Percentiles rank a stretch among this genome's conserved stretches.
Evolutionary conservation across 2,329 filamentous ascomycete genomes (phyloP).

Genomic region (Penicillium sp.): DNA sequence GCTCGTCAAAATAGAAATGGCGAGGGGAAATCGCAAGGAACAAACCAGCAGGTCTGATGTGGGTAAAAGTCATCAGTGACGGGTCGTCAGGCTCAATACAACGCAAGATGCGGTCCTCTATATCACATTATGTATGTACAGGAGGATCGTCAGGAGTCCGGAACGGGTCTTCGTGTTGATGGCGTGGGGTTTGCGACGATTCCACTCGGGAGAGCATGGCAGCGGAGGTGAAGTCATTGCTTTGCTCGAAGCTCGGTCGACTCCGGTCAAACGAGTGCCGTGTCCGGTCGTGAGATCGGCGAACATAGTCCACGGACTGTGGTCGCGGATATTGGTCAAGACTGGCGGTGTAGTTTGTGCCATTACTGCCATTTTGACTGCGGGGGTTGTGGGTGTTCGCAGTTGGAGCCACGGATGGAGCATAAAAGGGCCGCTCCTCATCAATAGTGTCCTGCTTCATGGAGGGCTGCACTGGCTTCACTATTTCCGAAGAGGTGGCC

Average conservation of each 20-base stretch:
- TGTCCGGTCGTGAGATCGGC: constrained; percentile 81
- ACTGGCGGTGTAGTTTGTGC: constrained; percentile 76
- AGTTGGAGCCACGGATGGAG: constrained; percentile 78
- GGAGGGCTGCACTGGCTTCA: constrained; percentile 54
- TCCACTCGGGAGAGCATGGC: constrained; percentile 82
- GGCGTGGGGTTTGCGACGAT: constrained; percentile 52
- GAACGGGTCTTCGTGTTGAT: constrained; percentile 34
- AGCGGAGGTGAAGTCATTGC: constrained; percentile 86
- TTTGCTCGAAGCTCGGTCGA: constrained; percentile 79
- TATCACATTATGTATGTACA: constrained; percentile 27
- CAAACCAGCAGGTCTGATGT: constrained; percentile 32
- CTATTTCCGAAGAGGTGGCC: constrained; percentile 41
- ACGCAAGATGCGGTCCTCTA: constrained; percentile 24
- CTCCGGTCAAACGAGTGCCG: constrained; percentile 83
- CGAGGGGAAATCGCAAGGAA: constrained; percentile 18
- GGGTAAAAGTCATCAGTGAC: constrained; percentile 28
- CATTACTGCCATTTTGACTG: constrained; percentile 90
- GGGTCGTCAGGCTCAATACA: constrained; percentile 29
- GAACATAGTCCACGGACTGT: constrained; percentile 57
- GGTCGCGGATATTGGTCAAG: constrained; percentile 53
- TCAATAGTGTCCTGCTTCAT: constrained; percentile 68
- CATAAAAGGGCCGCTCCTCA: constrained; percentile 88
- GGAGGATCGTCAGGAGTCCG: constrained; percentile 33
- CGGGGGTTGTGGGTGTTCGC: constrained; percentile 73
- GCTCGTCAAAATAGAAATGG: constrained; percentile 20